Evolutionary conservation across 1,284 basidiomycete genomes (phyloP).

Genomic region (Calocybe gambosa): DNA sequence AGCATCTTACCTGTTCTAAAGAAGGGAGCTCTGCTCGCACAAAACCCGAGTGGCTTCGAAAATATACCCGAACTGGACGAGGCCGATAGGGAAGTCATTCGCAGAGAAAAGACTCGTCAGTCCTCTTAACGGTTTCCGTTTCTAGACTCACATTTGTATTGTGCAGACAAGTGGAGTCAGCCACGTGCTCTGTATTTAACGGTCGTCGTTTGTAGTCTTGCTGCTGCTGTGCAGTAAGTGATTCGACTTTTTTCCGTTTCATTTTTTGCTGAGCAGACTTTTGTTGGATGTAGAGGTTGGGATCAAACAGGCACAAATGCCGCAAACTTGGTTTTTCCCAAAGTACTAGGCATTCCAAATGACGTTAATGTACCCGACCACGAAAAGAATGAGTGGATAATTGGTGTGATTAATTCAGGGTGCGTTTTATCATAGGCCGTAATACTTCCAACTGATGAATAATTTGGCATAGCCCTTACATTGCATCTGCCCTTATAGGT

Average conservation of each 20-base stretch:
- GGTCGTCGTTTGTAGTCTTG: slow-evolving; percentile 49
- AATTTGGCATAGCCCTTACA: slow-evolving; percentile 31
- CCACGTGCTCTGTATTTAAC: slow-evolving; percentile 48
- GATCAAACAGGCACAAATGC: slow-evolving; percentile 61
- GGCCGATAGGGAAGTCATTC: slow-evolving; percentile 42
- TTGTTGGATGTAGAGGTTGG: slow-evolving; percentile 37
- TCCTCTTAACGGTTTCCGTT: slow-evolving; percentile 3
- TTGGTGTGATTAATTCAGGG: slow-evolving; percentile 43
- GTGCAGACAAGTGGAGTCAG: slow-evolving; percentile 49
- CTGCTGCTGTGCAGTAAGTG: slow-evolving; percentile 53
- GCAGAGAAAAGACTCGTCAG: slow-evolving; percentile 47
- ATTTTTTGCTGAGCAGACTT: slow-evolving; percentile 3
- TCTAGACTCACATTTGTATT: background rate
- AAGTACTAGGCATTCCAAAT: slow-evolving; percentile 40
- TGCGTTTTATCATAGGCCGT: slow-evolving; percentile 15
- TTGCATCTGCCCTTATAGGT: slow-evolving; percentile 33
- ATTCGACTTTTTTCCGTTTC: background rate
- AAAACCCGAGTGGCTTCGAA: slow-evolving; percentile 47
- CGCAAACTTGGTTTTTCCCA: slow-evolving; percentile 60
- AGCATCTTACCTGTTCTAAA: slow-evolving; percentile 40
- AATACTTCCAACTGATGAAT: background rate
- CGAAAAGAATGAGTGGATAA: slow-evolving; percentile 37
- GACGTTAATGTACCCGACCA: slow-evolving; percentile 22
- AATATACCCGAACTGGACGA: slow-evolving; percentile 42
- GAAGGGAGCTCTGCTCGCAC: slow-evolving; percentile 57